Conservation (phyloP, 306 rosid species). For the Quercus glauca region DNA sequence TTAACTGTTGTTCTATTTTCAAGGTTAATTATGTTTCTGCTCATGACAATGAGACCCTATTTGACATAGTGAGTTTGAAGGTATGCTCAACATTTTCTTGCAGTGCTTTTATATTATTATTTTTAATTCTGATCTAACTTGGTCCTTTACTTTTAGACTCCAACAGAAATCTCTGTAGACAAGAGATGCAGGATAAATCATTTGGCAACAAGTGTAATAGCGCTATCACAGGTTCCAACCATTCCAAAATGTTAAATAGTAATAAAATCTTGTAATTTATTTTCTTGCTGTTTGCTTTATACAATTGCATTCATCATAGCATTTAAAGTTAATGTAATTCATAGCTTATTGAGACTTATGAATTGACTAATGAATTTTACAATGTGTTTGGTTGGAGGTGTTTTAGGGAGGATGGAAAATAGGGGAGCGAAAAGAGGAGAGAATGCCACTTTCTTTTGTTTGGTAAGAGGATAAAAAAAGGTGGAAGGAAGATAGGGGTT, state of each 20-base stretch:
- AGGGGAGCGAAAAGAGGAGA: too few relatives aligned
- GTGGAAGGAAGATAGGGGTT: too few relatives aligned
- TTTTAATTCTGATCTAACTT: constrained; percentile 11
- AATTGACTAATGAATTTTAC: background rate
- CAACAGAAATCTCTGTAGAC: constrained; percentile 49
- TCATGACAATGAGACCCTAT: constrained; percentile 90
- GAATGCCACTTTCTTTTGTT: too few relatives aligned
- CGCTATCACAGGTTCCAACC: constrained; percentile 74
- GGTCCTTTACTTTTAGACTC: constrained; percentile 51
- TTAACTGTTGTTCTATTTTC: constrained; percentile 31
- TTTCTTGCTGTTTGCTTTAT: background rate
- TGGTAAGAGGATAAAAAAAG: too few relatives aligned
- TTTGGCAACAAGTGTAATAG: constrained; percentile 83
- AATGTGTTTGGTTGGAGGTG: background rate
- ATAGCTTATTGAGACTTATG: background rate
- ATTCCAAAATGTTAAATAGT: constrained; percentile 16
- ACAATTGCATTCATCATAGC: background rate
- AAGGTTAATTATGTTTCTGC: constrained; percentile 92
- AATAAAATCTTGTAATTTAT: background rate
- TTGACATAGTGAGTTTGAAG: constrained; percentile 88
- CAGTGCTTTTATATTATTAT: constrained; percentile 3
- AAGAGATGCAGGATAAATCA: constrained; percentile 93
- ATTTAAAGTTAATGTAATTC: background rate
- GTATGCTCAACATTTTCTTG: constrained; percentile 38
- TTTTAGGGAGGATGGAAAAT: too few relatives aligned